Evolutionary conservation across 2,329 filamentous ascomycete genomes (phyloP).

Genomic region (Botrytis tulipae): DNA sequence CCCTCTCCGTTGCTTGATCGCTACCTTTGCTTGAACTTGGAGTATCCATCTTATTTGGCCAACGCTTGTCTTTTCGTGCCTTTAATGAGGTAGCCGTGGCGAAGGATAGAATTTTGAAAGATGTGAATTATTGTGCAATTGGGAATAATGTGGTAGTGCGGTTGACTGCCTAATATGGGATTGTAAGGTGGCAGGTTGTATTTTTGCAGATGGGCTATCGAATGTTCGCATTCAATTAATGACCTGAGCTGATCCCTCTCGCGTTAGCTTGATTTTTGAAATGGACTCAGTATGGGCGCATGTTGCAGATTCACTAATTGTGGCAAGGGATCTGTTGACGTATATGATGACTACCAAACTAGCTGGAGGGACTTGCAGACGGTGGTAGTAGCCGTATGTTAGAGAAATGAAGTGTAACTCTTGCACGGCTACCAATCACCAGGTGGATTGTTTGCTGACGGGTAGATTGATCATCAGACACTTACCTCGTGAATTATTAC

Average conservation of each 20-base stretch:
- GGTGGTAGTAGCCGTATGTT: neutral
- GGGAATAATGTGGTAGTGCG: neutral
- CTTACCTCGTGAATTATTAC: slow-evolving; percentile 17
- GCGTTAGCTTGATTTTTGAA: neutral
- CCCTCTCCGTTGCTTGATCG: slow-evolving; percentile 31
- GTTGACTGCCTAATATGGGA: neutral
- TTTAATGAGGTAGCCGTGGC: neutral
- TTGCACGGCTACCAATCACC: slow-evolving; percentile 16
- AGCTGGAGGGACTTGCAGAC: neutral
- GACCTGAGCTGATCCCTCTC: neutral
- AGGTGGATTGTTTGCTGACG: slow-evolving; percentile 15
- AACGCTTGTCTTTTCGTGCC: neutral
- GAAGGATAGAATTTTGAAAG: neutral
- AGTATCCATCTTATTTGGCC: slow-evolving; percentile 31
- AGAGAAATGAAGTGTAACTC: slow-evolving; percentile 15
- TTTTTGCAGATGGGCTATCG: slow-evolving; percentile 1
- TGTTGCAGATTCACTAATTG: slow-evolving; percentile 2
- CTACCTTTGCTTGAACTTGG: slow-evolving; percentile 32
- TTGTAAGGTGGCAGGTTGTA: neutral
- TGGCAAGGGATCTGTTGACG: no score
- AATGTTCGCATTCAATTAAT: neutral
- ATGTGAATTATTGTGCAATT: neutral
- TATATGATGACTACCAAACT: neutral
- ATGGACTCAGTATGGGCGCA: neutral
- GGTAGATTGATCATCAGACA: slow-evolving; percentile 22